Conservation (phyloP, 345 rosid genomes). For the Populus alba region DNA sequence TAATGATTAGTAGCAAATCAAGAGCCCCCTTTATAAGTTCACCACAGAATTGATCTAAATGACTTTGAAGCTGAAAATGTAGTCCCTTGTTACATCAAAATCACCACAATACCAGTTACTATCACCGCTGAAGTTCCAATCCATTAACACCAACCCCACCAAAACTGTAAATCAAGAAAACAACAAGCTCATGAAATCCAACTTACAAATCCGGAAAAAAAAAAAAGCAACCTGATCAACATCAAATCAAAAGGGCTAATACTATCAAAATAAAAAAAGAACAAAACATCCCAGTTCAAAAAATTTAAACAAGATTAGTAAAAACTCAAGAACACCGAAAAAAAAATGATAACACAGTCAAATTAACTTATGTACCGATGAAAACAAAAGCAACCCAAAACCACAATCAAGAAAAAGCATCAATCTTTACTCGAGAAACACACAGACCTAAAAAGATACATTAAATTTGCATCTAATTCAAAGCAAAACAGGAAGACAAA, state of each 20-base stretch:
- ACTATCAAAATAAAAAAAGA: slow-evolving; percentile 12
- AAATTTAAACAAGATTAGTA: not conserved
- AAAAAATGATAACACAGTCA: not conserved
- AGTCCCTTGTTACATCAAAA: slow-evolving; percentile 33
- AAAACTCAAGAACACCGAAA: not conserved
- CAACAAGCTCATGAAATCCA: not conserved
- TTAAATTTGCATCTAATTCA: not conserved
- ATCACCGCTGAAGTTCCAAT: slow-evolving; percentile 41
- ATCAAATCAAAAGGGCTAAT: not conserved
- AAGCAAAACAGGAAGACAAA: not conserved
- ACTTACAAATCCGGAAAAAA: not conserved
- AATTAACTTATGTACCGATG: not conserved
- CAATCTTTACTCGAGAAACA: slow-evolving; percentile 4
- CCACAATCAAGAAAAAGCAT: slow-evolving; percentile 13
- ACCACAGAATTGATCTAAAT: slow-evolving; percentile 14
- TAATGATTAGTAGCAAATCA: not conserved
- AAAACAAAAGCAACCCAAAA: slow-evolving; percentile 20
- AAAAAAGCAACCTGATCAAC: not conserved
- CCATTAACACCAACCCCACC: slow-evolving; percentile 46
- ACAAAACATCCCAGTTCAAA: slow-evolving; percentile 15
- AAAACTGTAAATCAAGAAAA: slow-evolving; percentile 34
- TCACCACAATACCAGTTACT: slow-evolving; percentile 35
- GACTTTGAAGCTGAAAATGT: slow-evolving; percentile 23
- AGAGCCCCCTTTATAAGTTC: not conserved
- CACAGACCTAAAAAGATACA: not conserved